A percentile compares a stretch with the other conserved stretches of the same genome.
These are phyloP conservation scores for Coniochaeta ligniaria DNA, from an alignment of 2,329 filamentous ascomycete genomes.

Conservation along the genomic window DNA sequence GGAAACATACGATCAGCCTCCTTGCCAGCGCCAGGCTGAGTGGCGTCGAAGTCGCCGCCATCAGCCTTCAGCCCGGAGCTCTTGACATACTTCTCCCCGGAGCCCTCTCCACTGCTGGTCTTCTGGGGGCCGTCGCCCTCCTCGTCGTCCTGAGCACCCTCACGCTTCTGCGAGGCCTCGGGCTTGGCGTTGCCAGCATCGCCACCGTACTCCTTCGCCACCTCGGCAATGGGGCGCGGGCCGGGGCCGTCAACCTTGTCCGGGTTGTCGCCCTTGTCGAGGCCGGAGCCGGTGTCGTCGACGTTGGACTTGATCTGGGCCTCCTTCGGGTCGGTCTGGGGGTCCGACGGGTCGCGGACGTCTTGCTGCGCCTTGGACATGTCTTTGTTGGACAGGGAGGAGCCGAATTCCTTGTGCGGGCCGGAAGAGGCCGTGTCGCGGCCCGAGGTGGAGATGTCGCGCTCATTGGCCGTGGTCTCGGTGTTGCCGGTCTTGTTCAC, in stretches of 20 bases:
- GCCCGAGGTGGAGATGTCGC: not conserved
- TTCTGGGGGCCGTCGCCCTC: conserved; percentile 15
- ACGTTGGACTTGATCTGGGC: conserved; percentile 23
- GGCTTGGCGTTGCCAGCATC: conserved; percentile 16
- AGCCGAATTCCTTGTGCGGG: conserved; percentile 4
- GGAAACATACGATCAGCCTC: conserved; percentile 57
- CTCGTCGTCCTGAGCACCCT: conserved; percentile 9
- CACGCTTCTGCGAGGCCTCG: conserved; percentile 1
- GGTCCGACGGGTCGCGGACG: conserved; percentile 28
- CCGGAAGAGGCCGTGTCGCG: not conserved
- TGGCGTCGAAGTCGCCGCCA: conserved; percentile 60
- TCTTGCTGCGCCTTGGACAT: conserved; percentile 28
- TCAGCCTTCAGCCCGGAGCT: conserved; percentile 53
- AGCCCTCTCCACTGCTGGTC: conserved; percentile 34
- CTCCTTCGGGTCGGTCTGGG: conserved; percentile 21
- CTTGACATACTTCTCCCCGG: conserved; percentile 50
- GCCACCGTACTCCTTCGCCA: conserved; percentile 25
- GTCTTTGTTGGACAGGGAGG: conserved; percentile 11
- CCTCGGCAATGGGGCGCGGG: conserved; percentile 31
- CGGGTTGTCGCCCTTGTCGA: conserved; percentile 23
- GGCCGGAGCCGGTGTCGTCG: conserved; percentile 22
- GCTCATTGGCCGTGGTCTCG: not conserved
- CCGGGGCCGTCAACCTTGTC: conserved; percentile 32
- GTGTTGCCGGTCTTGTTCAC: conserved; percentile 4
- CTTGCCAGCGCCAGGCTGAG: conserved; percentile 53